Conservation (phyloP, 306 rosid genomes). For the Hippophae rhamnoides region DNA sequence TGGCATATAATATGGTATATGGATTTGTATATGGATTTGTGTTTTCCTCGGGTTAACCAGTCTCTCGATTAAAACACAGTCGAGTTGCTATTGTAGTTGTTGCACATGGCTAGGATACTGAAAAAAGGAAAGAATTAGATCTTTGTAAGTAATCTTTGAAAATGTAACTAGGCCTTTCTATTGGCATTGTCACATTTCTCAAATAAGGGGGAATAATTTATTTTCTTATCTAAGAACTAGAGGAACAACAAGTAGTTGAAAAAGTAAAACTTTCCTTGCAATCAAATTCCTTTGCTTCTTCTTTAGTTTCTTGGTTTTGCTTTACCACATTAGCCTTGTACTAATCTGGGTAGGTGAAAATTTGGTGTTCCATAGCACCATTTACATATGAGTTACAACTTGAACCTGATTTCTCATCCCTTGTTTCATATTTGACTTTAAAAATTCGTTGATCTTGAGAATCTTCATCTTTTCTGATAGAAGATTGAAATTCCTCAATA, state of each 20-base stretch:
- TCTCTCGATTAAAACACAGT: too few species aligned
- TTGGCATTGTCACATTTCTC: conserved; percentile 59
- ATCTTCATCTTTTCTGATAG: conserved; percentile 22
- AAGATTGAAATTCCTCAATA: conserved; percentile 38
- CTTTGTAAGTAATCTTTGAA: conserved; percentile 31
- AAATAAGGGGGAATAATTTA: conserved; percentile 23
- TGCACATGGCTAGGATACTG: conserved; percentile 26
- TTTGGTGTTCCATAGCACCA: conserved; percentile 20
- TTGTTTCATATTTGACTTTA: conserved; percentile 21
- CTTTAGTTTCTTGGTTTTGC: conserved; percentile 17
- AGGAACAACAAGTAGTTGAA: too few species aligned
- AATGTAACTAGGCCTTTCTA: conserved; percentile 24
- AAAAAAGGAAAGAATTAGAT: conserved; percentile 46
- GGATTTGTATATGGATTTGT: too few species aligned
- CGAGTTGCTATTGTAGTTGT: too few species aligned
- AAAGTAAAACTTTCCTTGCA: not conserved
- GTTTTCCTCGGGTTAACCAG: too few species aligned
- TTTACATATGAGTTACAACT: conserved; percentile 16
- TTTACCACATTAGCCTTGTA: conserved; percentile 4
- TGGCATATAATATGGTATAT: too few species aligned
- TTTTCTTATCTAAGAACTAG: conserved; percentile 16
- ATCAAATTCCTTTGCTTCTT: not conserved
- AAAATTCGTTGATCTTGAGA: conserved; percentile 44
- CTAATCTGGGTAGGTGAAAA: conserved; percentile 21
- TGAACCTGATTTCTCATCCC: conserved; percentile 31